Conservation (phyloP, 257 asterid species). For the Lycium ferocissimum region DNA sequence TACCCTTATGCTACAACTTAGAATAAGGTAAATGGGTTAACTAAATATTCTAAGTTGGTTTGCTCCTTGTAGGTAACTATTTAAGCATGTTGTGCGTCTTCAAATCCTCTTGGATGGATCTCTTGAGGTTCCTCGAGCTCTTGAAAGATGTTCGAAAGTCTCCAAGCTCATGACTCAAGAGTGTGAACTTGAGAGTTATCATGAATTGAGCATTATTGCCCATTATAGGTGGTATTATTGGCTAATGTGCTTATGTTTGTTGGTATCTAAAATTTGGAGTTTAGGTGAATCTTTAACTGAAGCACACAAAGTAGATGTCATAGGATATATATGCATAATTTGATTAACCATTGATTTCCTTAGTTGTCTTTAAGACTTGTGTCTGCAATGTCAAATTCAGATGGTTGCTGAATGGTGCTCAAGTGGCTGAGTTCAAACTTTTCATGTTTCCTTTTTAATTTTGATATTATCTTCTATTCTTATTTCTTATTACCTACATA, state of each 20-base stretch:
- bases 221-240: not conserved
- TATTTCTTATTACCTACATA: not conserved
- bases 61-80: not conserved
- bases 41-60: not conserved
- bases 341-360: not conserved
- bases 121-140: not conserved
- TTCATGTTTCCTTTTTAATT: not conserved
- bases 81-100: conserved; percentile 1
- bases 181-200: conserved; percentile 10
- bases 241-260: conserved; percentile 2
- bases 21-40: not conserved
- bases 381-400: not conserved
- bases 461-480: not conserved
- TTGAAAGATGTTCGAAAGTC: not conserved
- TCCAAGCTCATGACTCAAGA: not conserved
- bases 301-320: conserved; percentile 22
- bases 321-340: not conserved
- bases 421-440: conserved; percentile 11
- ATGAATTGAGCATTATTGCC: not conserved
- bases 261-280: not conserved
- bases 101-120: not conserved
- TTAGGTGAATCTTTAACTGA: not conserved
- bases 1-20: not conserved
- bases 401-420: not conserved
- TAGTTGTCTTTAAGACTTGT: not conserved